Percentiles rank a stretch among this genome's conserved stretches.
Conservation (phyloP, 2,329 filamentous ascomycete genomes). For the Xylariaceae sp. region DNA sequence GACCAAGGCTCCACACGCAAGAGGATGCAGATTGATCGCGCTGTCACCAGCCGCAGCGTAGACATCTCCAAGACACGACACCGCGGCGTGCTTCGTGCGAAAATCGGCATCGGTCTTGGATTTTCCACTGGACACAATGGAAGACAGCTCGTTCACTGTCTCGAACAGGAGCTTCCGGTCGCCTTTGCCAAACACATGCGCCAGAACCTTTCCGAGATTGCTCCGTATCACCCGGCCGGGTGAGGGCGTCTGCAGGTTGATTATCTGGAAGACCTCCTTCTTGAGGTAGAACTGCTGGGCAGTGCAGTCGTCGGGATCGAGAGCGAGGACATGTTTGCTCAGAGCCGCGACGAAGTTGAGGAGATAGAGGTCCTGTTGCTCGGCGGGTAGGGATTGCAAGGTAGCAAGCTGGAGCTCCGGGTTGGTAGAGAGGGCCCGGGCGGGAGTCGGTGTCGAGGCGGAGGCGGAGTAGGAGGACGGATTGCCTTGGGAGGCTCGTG, state of each 20-base stretch:
- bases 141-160: conserved; percentile 81
- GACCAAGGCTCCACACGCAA: conserved; percentile 66
- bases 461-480: conserved; percentile 28
- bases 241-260: conserved; percentile 73
- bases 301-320: conserved; percentile 75
- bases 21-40: conserved; percentile 73
- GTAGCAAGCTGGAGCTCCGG: conserved; percentile 86
- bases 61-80: conserved; percentile 79
- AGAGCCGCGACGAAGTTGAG: conserved; percentile 82
- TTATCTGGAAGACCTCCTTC: conserved; percentile 88
- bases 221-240: conserved; percentile 86
- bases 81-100: conserved; percentile 78
- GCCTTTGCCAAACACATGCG: conserved; percentile 74
- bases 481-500: conserved; percentile 33
- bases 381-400: conserved; percentile 80
- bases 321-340: conserved; percentile 68
- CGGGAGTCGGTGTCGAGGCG: conserved; percentile 26
- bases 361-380: conserved; percentile 94
- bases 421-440: conserved; percentile 39
- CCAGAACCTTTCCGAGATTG: conserved; percentile 79
- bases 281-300: conserved; percentile 89
- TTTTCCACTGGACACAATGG: conserved; percentile 68
- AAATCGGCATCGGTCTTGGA: conserved; percentile 68
- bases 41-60: conserved; percentile 93
- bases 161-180: conserved; percentile 92